Evolutionary conservation across 352 stramenopile genomes (phyloP).

Genomic region (Blastocystis sp.): DNA sequence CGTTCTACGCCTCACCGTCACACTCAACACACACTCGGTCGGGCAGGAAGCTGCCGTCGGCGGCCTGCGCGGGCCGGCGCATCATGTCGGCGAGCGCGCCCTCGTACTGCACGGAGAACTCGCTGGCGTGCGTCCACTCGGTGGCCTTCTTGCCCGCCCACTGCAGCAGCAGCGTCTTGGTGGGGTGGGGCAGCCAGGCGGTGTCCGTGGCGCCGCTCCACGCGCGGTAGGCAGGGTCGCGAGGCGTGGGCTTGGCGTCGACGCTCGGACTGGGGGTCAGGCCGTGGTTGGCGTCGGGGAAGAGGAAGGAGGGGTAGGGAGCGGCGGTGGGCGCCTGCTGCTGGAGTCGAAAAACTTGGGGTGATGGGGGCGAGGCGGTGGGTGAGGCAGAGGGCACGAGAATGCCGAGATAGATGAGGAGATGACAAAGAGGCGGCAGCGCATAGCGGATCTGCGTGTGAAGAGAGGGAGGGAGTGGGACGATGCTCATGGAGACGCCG

Average conservation of each 20-base stretch:
- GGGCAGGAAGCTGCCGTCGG: too few relatives aligned
- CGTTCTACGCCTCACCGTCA: neutral
- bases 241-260: too few relatives aligned
- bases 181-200: neutral
- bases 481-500: neutral
- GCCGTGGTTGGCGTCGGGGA: neutral
- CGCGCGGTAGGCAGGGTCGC: too few relatives aligned
- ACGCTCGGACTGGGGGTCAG: too few relatives aligned
- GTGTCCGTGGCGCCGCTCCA: neutral
- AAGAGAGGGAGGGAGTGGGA: neutral
- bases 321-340: neutral
- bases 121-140: neutral
- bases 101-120: neutral
- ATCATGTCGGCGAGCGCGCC: neutral
- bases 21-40: neutral
- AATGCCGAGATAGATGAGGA: neutral
- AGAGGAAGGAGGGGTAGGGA: neutral
- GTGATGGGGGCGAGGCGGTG: neutral
- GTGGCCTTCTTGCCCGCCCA: neutral
- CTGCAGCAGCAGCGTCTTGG: neutral
- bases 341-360: neutral
- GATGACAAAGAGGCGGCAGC: neutral
- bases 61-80: too few relatives aligned
- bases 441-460: neutral
- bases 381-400: neutral